Evolutionary conservation across 2,329 filamentous ascomycete species (phyloP), one percentile per base, ranked within the genome.

Genomic region (Lecanicillium sp.): DNA sequence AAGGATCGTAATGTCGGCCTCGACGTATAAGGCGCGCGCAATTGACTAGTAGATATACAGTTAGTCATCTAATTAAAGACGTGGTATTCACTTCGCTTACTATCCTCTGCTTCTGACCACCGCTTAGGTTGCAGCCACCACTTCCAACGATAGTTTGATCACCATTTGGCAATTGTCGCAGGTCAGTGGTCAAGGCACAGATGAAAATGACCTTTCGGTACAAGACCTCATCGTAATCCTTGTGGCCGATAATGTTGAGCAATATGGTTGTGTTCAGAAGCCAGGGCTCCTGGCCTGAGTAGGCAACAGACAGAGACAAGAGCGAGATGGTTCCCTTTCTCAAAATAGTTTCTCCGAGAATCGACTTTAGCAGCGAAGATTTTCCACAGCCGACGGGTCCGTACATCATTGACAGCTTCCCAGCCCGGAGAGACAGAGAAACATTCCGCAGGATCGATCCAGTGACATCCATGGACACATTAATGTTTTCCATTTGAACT

Each of bases 261-360:
- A 59, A 58, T n/a, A 74, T 55, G 0, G 63, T 66, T 2, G 53
- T 59, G 48, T 74, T 73, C 4, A 61, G 60, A 2, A 73, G 60
- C 69, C 71, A 75, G 0, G 71, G 64, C 0, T 57, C 60, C 44
- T 75, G 37, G 6, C 30, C 38, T 2, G 37, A 35, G 29, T n/a
- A 48, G 3, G 37, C 51, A 51, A 51, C 46, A 52, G 51, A 41
- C 17, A 23, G 17, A 2, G 45, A 48, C 2, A 21, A 5, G 3
- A 41, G 5, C 5, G 27, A 9, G 6, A 32, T 23, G 3, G 4
- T 2, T 11, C 45, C 45, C 7, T 19, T 41, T 2, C 17, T 14
- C 2, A 41, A 21, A 2, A 21, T 2, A 14, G 29, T 29, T 27
- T 48, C 45, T 8, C 45, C 45, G 6, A 48, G 30, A 15, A 48